Evolutionary conservation across 306 rosid genomes (phyloP).

Genomic region (Benincasa hispida): DNA sequence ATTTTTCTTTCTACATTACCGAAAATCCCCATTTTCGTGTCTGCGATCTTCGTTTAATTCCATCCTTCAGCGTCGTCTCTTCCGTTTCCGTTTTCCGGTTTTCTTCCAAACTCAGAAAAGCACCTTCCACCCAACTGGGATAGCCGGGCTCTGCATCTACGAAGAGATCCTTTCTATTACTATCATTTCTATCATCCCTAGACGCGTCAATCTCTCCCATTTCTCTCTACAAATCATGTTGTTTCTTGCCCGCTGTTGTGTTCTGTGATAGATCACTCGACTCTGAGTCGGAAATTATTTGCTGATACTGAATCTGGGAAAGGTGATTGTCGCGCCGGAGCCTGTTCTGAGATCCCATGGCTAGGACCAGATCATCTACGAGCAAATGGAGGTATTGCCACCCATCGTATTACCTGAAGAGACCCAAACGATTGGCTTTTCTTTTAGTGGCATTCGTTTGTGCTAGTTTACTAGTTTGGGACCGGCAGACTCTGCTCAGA

Average conservation of each 20-base stretch:
- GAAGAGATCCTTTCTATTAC: background rate
- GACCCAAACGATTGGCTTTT: slow-evolving; percentile 81
- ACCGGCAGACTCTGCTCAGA: slow-evolving; percentile 73
- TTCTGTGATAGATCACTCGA: slow-evolving; percentile 1
- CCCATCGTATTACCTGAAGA: slow-evolving; percentile 74
- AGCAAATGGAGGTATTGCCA: slow-evolving; percentile 57
- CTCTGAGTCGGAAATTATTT: background rate
- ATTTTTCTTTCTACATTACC: background rate
- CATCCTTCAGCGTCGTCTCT: background rate
- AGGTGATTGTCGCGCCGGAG: background rate
- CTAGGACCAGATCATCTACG: slow-evolving; percentile 53
- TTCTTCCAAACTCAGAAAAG: background rate
- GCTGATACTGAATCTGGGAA: slow-evolving; percentile 10
- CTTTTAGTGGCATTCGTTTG: slow-evolving; percentile 68
- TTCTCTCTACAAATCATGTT: background rate
- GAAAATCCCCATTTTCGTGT: background rate
- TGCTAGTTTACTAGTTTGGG: slow-evolving; percentile 65
- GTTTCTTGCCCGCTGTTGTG: background rate
- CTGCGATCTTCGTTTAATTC: background rate
- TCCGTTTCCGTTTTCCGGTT: background rate
- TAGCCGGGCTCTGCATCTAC: background rate
- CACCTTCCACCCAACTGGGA: too few relatives aligned
- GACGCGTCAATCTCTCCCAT: background rate
- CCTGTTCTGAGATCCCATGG: slow-evolving; percentile 35
- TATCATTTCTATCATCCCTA: background rate